Base-by-base conservation (phyloP, 2,329 filamentous ascomycete species). In the Trichoderma polysporum region DNA sequence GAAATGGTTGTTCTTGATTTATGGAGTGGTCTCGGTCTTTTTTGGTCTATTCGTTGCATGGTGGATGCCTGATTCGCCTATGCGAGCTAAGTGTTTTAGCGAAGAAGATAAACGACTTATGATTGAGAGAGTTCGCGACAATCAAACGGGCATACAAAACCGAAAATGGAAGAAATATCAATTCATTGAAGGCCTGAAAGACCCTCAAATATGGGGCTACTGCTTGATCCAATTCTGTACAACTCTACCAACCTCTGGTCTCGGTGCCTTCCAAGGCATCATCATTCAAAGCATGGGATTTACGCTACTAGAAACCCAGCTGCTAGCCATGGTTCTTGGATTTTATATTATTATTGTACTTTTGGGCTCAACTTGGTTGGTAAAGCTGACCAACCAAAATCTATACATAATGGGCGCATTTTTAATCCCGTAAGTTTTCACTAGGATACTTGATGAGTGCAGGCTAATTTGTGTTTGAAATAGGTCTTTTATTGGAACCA, bases 101-200 rank as follows among this genome's bases (percentile, higher is more conserved):
- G 60, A 63, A 45, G 60, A 63, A n/a, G 60, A 63, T 8, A 63
- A 63, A 17, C 50, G 27, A 7, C 60, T 63, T 8, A 63, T 63
- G 60, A n/a, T 63, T n/a, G 60, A 63, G n/a, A 63, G 60, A 22
- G 60, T 63, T 31, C 60, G 60, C 12, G 60, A 63, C 19, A 63
- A 63, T 15, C 60, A 63, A n/a, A 63, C 60, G 5, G 60, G 60
- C 5, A 63, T 63, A 1, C 60, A 63, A 33, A 63, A 63, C 27
- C 35, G 60, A 54, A 39, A 63, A 63, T 63, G 60, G 60, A 63
- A 45, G 35, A 54, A 41, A 22, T 29, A 39, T 15, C 60, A 63
- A 6, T 63, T 63, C 13, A 25, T 63, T 10, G 60, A 63, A 63
- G 60, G 49, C n/a, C n/a, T 63, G 3, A 63, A 54, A 25, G 60